Base-by-base conservation (phyloP, 2,329 filamentous ascomycete species). In the Sporothrix luriei region DNA sequence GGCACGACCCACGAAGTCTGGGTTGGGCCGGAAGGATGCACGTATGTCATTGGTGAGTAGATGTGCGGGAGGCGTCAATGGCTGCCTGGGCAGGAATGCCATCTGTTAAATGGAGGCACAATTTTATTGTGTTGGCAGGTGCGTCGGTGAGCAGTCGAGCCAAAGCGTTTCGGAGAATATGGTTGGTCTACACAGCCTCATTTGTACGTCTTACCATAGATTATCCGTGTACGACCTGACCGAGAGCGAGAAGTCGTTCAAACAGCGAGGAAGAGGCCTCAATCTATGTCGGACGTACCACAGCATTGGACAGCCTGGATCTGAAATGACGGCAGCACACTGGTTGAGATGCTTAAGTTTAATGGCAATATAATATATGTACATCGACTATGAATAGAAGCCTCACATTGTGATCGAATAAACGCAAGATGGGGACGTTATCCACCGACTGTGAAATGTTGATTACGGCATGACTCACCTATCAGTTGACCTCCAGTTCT, bases 1-100 rank as follows among this genome's bases (percentile, higher is more conserved):
- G 82, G 84, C 9, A 82, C 84, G 70, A 77, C 85, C 14, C 90
- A 92, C 74, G 89, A 92, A 78, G 90, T 92, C 1, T 91, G 88
- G 87, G 84, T 91, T 61, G 89, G 90, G 1, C 74, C 78, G 0
- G 80, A 85, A 71, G 90, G 90, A 0, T 92, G 90, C 77, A 91
- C 87, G 2, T 90, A 89, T 79, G 87, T 88, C 10, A 86, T 88
- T 75, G 86, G 88, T 62, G 87, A 89, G 79, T 71, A 66, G 40
- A 33, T 33, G 40, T 4, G 13, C 51, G 6, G 13, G 43, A 62
- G 57, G 38, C 57, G 26, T 21, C 33, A 62, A 10, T 26, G 13
- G 4, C 21, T 46, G 38, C 4, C 38, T 26, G 26, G 38, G n/a
- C 40, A 19, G 14, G n/a, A 26, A 62, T 6, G 11, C n/a, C 57